These are phyloP conservation scores for Myxozyma mucilagina DNA, from an alignment of 805 yeast species.

Conservation along the genomic window DNA sequence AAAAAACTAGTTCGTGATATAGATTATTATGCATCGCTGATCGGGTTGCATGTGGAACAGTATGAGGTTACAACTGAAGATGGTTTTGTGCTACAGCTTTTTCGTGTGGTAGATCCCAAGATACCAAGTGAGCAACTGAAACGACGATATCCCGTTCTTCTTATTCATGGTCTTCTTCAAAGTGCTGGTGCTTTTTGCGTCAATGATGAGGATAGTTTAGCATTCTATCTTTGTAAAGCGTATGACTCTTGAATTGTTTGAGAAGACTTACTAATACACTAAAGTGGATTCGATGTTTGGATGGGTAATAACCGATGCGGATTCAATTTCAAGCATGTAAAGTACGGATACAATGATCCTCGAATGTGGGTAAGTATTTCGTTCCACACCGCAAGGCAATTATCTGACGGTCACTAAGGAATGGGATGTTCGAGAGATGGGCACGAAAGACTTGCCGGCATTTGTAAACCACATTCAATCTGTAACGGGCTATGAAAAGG, in stretches of 20 bases:
- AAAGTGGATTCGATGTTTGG: constrained; percentile 80
- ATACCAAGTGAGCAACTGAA: constrained; percentile 39
- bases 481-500: constrained; percentile 40
- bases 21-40: constrained; percentile 63
- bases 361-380: constrained; percentile 61
- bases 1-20: constrained; percentile 53
- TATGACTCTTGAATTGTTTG: neutral
- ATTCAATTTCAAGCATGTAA: constrained; percentile 66
- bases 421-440: constrained; percentile 90
- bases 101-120: constrained; percentile 58
- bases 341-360: constrained; percentile 46
- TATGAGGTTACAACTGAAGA: constrained; percentile 70
- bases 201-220: constrained; percentile 77
- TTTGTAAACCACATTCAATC: constrained; percentile 61
- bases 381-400: neutral
- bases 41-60: constrained; percentile 60
- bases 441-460: constrained; percentile 71
- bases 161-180: constrained; percentile 85
- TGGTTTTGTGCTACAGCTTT: constrained; percentile 70
- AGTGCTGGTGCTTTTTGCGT: constrained; percentile 84
- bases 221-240: constrained; percentile 51
- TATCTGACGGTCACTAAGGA: constrained; percentile 40
- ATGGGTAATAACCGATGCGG: constrained; percentile 90
- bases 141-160: constrained; percentile 60
- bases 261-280: neutral